phyloP scores from a whole-genome alignment of 169 alveolate species.

The Cryptosporidium felis region DNA sequence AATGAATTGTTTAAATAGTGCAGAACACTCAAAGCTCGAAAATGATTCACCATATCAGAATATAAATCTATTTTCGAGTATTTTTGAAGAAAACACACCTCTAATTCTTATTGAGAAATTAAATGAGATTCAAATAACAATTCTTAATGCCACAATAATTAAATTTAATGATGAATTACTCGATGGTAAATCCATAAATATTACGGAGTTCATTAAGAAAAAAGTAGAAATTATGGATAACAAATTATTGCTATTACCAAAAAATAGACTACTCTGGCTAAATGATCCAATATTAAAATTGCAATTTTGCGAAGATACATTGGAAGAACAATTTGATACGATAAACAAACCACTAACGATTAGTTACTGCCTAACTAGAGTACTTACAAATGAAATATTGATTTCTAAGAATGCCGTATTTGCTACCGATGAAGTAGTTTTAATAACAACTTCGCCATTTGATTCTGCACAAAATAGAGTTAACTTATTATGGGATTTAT shows the following conservation, averaged over 20 bases:
- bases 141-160: neutral
- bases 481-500: conserved; percentile 30
- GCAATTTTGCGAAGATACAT: neutral
- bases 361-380: conserved; percentile 1
- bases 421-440: conserved; percentile 1
- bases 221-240: neutral
- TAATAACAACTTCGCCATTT: conserved; percentile 5
- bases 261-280: conserved; percentile 23
- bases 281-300: neutral
- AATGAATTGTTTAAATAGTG: too few relatives aligned
- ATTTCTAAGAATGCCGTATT: neutral
- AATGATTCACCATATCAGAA: too few relatives aligned
- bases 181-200: neutral
- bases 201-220: neutral
- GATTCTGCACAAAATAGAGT: conserved; percentile 9
- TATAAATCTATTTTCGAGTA: neutral
- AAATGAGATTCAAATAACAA: conserved; percentile 5
- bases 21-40: too few relatives aligned
- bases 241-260: conserved; percentile 10
- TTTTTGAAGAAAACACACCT: conserved; percentile 8
- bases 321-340: neutral
- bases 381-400: conserved; percentile 18
- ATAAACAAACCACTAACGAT: conserved; percentile 13
- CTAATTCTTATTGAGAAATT: conserved; percentile 20
- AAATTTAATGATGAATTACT: neutral